A percentile compares a stretch with the other conserved stretches of the same genome.
Conservation (phyloP, 305 asterid species). For the Rubia balearica region DNA sequence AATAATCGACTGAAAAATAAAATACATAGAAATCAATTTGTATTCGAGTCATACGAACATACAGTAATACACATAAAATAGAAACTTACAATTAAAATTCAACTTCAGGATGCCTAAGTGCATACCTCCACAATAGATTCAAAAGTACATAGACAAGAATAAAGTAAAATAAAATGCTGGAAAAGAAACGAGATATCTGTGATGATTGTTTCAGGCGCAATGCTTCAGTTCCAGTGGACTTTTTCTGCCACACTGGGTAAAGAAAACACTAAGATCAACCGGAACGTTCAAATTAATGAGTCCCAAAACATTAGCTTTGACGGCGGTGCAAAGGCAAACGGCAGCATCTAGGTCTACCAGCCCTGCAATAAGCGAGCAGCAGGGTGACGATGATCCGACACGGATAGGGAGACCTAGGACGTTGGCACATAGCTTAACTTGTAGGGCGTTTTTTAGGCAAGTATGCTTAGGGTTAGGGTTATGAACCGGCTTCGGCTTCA, state of each 20-base stretch:
- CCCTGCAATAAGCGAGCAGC: neutral
- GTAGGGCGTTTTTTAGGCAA: conserved; percentile 16
- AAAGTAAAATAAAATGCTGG: neutral
- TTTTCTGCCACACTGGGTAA: neutral
- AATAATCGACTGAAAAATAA: too few species aligned
- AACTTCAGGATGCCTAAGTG: neutral
- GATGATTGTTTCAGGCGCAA: neutral
- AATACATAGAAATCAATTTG: too few species aligned
- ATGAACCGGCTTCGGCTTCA: neutral
- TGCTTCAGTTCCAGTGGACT: neutral
- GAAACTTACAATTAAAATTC: neutral
- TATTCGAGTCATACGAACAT: too few species aligned
- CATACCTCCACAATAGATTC: neutral
- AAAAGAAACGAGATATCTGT: neutral
- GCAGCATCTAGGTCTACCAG: conserved; percentile 3
- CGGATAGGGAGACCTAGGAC: conserved; percentile 1
- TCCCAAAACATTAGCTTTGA: neutral
- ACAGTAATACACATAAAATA: too few species aligned
- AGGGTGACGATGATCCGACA: neutral
- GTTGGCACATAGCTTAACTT: conserved; percentile 17
- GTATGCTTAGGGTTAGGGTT: neutral
- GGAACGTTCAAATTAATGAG: neutral
- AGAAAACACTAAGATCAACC: neutral
- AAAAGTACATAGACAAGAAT: neutral
- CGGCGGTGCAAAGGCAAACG: conserved; percentile 3